Evolutionary conservation across 768 basidiomycete genomes (phyloP), one percentile per base, ranked within the genome.

Genomic region (Mycena polygramma): DNA sequence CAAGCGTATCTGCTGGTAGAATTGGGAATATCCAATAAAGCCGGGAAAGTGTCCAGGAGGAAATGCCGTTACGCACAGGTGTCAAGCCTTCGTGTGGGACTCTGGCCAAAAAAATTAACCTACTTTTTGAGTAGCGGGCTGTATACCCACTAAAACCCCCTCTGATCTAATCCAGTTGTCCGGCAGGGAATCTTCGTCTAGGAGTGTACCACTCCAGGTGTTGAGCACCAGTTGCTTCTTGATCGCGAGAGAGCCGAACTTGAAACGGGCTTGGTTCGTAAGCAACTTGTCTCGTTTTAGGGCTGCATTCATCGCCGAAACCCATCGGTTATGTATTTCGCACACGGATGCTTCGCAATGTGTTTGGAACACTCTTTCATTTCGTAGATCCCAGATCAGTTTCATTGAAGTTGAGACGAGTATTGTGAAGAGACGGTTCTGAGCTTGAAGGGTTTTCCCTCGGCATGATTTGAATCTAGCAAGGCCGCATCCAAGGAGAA

Each of bases 71-170:
- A 66, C 55, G 55, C 64, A 66, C 68, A 63, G 17, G 41, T 57
- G 17, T 15, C 48, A 24, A n/a, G n/a, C n/a, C n/a, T n/a, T 39
- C 7, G 67, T 68, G 67, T 68, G 59, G 67, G 67, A 63, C 67
- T 69, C 60, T 62, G 52, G 20, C 43, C 30, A n/a, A n/a, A n/a
- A 24, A 24, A 17, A 9, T 20, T 26, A 64, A 14, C 54, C 68
- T 37, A 64, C 36, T 55, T 66, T 63, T 30, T 62, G 54, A 46
- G 22, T 45, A 61, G 17, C 24, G 48, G 67, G 57, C 19, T 52
- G 51, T 58, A 72, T 72, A 72, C 70, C 70, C 71, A 72, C 71
- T 69, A 72, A 68, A 72, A 72, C 70, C 71, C 67, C 71, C 52
- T 62, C 53, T 41, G 41, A 52, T 37, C 36, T 49, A n/a, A 65